Evolutionary conservation across 148 eudicot species (phyloP).

Genomic region (Rhododendron kiyosumense): DNA sequence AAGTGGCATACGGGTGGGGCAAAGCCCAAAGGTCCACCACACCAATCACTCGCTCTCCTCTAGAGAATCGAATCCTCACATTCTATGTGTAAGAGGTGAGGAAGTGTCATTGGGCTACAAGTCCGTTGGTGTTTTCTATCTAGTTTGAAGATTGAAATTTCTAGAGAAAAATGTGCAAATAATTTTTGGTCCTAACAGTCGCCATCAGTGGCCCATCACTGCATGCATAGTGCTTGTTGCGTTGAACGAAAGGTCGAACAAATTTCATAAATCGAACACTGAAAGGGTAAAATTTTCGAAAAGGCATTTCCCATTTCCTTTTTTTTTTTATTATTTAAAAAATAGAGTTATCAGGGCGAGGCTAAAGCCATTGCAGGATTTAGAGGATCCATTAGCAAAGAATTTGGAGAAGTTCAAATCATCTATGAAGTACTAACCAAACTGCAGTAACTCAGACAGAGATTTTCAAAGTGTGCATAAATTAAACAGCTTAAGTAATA

Average conservation of each 20-base stretch:
- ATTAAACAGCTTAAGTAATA: neutral
- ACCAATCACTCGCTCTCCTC: neutral
- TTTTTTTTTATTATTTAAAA: too few species aligned
- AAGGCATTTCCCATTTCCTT: too few species aligned
- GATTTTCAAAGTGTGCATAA: neutral
- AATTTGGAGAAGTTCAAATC: neutral
- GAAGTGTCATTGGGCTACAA: too few species aligned
- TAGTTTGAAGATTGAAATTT: neutral
- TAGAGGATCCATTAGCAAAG: neutral
- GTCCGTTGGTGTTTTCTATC: neutral
- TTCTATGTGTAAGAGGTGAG: too few species aligned
- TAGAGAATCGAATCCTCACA: too few species aligned
- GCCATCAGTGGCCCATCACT: neutral
- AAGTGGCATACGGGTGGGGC: too few species aligned
- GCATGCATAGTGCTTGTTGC: neutral
- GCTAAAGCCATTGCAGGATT: neutral
- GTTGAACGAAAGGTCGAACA: neutral
- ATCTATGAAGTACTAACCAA: too few species aligned
- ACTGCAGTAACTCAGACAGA: neutral
- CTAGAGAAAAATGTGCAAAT: neutral
- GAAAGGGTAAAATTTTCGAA: too few species aligned
- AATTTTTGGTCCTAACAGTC: neutral
- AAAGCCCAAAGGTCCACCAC: neutral
- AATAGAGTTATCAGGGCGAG: too few species aligned
- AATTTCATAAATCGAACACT: neutral